Evolutionary conservation across 495 filamentous ascomycete genomes (phyloP), one percentile per base, ranked within the genome.

Genomic region (Pseudevernia furfuracea): DNA sequence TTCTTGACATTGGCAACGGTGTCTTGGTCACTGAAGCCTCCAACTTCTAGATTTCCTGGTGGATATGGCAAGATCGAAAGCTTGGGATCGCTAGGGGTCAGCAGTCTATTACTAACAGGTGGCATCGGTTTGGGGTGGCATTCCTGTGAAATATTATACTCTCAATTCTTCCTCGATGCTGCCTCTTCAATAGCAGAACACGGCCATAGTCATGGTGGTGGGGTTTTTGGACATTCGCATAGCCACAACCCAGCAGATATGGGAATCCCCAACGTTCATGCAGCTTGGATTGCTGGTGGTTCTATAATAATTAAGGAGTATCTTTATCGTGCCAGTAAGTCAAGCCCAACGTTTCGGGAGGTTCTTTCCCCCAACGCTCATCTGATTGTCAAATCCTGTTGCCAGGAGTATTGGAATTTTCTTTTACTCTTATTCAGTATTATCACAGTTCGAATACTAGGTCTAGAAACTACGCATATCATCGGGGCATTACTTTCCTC

Each of bases 51-150:
- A 41, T 97, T 96, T 73, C 94, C 94, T 21, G 81, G 83, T 70
- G 94, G 94, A 8, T 98, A 95, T 71, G 94, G 94, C 65, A 98
- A 98, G 78, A 82, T 98, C n/a, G 94, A 98, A 78, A 94, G 90
- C 69, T 78, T 98, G 73, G 94, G 94, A 17, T 91, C 91, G 19
- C 74, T 98, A 69, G 95, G 94, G 19, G 94, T 98, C 25, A 96
- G 91, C 64, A 86, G 90, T 53, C 84, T 98, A 71, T 79, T 98
- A 68, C 82, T 97, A 21, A 83, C 84, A 60, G 94, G 95, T 53
- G 94, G 94, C 32, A 75, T 96, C 41, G 90, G 92, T 69, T 96
- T 98, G 89, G 91, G 91, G 62, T 80, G 88, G 74, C 85, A 89
- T 72, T 87, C 89, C 63, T 80, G 86, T 64, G 77, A 90, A 66